A percentile compares a stretch with the other conserved stretches of the same genome.
These are phyloP conservation scores for Chlorella sp. DNA, from an alignment of 139 green algal species.

Conservation along the genomic window DNA sequence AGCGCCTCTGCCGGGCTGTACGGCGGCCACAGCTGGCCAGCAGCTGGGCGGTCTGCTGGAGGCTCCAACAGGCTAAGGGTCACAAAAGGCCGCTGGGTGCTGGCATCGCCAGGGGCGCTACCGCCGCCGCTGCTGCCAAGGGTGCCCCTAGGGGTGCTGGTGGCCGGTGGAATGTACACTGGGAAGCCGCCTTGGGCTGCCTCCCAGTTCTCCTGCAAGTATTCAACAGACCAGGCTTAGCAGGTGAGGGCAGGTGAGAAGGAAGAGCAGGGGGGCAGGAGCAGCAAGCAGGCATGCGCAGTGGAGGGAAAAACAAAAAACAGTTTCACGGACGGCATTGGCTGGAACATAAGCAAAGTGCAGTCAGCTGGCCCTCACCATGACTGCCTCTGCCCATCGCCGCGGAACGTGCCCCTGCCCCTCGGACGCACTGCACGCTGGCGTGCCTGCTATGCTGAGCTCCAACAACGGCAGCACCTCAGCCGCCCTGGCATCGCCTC, in stretches of 20 bases:
- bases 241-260: no score
- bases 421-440: neutral
- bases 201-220: neutral
- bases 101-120: neutral
- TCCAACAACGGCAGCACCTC: constrained; percentile 9
- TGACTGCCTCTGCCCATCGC: neutral
- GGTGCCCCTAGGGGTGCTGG: neutral
- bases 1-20: neutral
- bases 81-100: neutral
- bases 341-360: no score
- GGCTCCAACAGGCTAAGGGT: neutral
- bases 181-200: neutral
- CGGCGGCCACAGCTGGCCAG: constrained; percentile 8
- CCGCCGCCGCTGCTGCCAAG: neutral
- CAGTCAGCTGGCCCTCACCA: neutral
- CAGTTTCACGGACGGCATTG: no score
- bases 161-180: neutral
- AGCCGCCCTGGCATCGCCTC: neutral
- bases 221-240: no score
- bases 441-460: neutral
- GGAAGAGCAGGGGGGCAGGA: no score
- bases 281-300: no score
- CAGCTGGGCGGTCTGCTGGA: neutral
- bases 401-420: no score
- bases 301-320: no score